Conservation (phyloP, 495 filamentous ascomycete species). For the Ramalina intermedia region DNA sequence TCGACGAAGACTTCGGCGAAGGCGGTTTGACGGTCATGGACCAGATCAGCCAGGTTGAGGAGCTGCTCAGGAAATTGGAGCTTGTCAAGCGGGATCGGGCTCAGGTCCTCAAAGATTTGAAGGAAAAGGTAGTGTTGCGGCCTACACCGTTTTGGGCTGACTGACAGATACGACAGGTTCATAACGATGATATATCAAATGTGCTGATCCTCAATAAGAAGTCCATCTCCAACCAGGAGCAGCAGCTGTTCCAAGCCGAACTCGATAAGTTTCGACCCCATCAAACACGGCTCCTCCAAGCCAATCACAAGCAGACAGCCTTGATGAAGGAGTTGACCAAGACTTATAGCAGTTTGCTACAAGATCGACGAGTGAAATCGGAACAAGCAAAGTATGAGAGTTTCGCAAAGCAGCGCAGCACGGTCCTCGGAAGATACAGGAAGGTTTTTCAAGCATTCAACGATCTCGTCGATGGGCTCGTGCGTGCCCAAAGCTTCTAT, state of each 20-base stretch:
- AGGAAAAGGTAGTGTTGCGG: conserved; percentile 62
- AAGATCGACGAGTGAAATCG: conserved; percentile 84
- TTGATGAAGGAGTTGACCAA: conserved; percentile 90
- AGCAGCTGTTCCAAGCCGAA: conserved; percentile 79
- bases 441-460: conserved; percentile 86
- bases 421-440: conserved; percentile 77
- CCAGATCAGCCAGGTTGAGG: conserved; percentile 80
- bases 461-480: conserved; percentile 71
- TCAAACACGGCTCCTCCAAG: conserved; percentile 78
- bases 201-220: conserved; percentile 97
- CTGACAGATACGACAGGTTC: conserved; percentile 47
- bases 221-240: conserved; percentile 75
- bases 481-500: conserved; percentile 84
- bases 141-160: background rate
- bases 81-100: conserved; percentile 78
- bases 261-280: conserved; percentile 93
- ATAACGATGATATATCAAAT: conserved; percentile 92
- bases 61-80: conserved; percentile 80
- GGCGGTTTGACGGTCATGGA: conserved; percentile 65
- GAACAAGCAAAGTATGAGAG: conserved; percentile 90
- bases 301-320: conserved; percentile 83
- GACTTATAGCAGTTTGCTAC: conserved; percentile 73
- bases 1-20: conserved; percentile 86
- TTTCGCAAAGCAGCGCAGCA: conserved; percentile 66
- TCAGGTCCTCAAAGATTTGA: conserved; percentile 89